Evolutionary conservation across 305 asterid species (phyloP), one percentile per base, ranked within the genome.

Genomic region (Striga hermonthica): DNA sequence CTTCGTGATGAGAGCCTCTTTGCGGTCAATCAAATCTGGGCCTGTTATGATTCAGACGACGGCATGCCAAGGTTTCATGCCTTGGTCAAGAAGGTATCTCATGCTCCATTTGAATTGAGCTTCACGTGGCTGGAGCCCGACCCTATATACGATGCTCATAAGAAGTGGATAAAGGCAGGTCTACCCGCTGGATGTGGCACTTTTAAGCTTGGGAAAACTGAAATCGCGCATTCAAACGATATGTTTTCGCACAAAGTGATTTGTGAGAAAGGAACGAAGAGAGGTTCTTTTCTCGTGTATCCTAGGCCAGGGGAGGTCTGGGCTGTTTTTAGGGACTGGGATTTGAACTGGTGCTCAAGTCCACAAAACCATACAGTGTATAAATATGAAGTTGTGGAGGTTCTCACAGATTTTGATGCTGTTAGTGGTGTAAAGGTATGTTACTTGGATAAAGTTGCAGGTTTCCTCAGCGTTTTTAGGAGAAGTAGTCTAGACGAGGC

Each of bases 11-110:
- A 74, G 39, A 64, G 66, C 31, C 60, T 66, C 65, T 89, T 92
- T 72, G 74, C 79, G 58, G 83, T 69, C 65, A 78, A 72, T 80
- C 97, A 89, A 70, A 68, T 76, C 74, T 92, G 98, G 98, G 96
- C 97, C 80, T 86, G 92, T 68, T 92, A 84, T 47, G 97, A 80
- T 70, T 34, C 74, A 37, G 38, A 53, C 34, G 94, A 87, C 57
- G 83, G 88, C 72, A 86, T 92, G 98, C 98, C 98, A 10, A 86
- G 96, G 75, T 89, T 63, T 67, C 83, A 89, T 57, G 95, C 93
- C 15, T 85, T 71, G 80, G 84, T 92, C 71, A 83, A 55, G 75
- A 79, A 75, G 68, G 83, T 80, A 12, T 16, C 22, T 28, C 40
- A 57, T 28, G 60, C 78, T 57, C 84, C 86, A 66, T 92, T 86